Conservation (phyloP, 768 basidiomycete genomes). For the Suillus cothurnatus region DNA sequence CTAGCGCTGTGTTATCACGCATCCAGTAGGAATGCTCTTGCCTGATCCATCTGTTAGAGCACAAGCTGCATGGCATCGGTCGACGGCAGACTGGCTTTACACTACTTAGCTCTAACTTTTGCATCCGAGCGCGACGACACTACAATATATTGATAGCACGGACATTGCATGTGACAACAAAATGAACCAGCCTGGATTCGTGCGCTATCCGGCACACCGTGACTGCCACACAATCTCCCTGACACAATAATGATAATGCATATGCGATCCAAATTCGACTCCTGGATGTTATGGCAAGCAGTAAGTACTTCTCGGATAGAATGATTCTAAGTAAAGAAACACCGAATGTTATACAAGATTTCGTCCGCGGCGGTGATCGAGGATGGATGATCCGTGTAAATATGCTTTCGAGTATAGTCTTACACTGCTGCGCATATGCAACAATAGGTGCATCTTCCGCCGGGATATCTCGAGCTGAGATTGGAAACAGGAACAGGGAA, state of each 20-base stretch:
- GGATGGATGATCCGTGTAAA: background rate
- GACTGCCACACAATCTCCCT: background rate
- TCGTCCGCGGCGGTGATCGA: background rate
- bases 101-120: background rate
- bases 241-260: background rate
- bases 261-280: background rate
- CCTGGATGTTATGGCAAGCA: background rate
- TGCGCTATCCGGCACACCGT: background rate
- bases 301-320: background rate
- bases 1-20: background rate
- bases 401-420: background rate
- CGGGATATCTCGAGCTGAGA: background rate
- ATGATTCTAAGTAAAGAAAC: background rate
- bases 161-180: background rate
- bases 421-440: background rate
- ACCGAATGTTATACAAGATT: background rate
- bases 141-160: background rate
- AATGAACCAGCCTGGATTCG: background rate
- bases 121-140: background rate
- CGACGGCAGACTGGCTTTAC: background rate
- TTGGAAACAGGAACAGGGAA: background rate
- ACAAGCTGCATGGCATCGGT: background rate
- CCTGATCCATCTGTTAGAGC: background rate
- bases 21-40: background rate
- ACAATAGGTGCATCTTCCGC: background rate